Percentiles rank a stretch among this genome's conserved stretches.
Evolutionary conservation across 306 rosid genomes (phyloP).

Genomic region (Betula pendula): DNA sequence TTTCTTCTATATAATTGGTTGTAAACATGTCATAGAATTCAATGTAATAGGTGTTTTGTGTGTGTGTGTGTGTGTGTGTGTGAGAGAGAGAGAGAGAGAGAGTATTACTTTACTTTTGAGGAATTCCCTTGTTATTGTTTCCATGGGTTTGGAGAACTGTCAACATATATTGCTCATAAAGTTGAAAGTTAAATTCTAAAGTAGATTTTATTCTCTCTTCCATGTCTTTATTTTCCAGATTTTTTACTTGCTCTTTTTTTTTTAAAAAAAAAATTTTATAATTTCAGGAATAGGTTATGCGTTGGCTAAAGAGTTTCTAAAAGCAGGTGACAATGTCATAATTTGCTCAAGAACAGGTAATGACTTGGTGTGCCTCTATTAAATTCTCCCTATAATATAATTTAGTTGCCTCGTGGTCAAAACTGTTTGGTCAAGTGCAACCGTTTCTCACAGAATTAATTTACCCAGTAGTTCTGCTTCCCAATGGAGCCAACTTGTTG

Average conservation of each 20-base stretch:
- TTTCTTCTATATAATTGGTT: background rate
- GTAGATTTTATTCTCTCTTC: background rate
- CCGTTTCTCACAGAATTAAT: background rate
- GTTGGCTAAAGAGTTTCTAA: slow-evolving; percentile 77
- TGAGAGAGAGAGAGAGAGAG: no score
- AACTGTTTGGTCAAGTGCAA: background rate
- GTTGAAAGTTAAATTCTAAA: background rate
- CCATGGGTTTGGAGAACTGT: background rate
- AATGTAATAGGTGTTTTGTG: no score
- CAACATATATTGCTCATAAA: background rate
- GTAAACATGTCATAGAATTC: background rate
- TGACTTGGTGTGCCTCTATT: slow-evolving; percentile 15
- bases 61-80: no score
- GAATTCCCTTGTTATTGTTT: background rate
- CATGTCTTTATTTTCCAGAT: background rate
- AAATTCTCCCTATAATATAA: slow-evolving; percentile 11
- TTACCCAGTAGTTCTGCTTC: background rate
- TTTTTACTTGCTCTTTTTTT: slow-evolving; percentile 14
- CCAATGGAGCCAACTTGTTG: background rate
- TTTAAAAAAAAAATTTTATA: no score
- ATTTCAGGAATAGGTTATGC: slow-evolving; percentile 84
- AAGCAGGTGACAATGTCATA: slow-evolving; percentile 78
- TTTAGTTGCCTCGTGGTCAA: slow-evolving; percentile 19
- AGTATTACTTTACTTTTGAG: background rate
- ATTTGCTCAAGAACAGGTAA: slow-evolving; percentile 84